Conservation (phyloP, 495 filamentous ascomycete species). For the Hypoxylon perforatum region DNA sequence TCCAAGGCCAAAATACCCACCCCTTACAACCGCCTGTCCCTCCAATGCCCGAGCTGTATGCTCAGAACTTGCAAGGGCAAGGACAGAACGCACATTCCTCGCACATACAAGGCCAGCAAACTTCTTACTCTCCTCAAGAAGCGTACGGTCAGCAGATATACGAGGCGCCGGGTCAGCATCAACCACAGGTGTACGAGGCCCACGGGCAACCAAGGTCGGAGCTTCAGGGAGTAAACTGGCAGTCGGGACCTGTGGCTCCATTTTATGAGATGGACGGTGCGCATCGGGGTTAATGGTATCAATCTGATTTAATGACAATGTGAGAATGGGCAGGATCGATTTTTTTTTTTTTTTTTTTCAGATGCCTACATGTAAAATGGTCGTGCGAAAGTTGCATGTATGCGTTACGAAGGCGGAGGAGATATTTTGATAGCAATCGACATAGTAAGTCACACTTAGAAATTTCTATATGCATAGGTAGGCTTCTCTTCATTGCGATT, state of each 20-base stretch:
- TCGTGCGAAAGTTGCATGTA: too few species aligned
- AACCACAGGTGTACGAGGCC: slow-evolving; percentile 33
- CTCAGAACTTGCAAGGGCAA: slow-evolving; percentile 28
- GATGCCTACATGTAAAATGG: too few species aligned
- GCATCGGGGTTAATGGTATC: slow-evolving; percentile 7
- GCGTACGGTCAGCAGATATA: slow-evolving; percentile 37
- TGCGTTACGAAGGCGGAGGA: too few species aligned
- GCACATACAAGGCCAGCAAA: neutral
- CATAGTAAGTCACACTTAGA: too few species aligned
- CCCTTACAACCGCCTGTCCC: slow-evolving; percentile 20
- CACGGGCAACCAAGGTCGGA: slow-evolving; percentile 41
- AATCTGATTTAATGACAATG: neutral
- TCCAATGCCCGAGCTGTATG: slow-evolving; percentile 45
- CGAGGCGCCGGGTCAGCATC: slow-evolving; percentile 32
- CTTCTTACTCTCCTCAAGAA: slow-evolving; percentile 17
- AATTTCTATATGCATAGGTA: too few species aligned
- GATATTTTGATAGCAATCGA: too few species aligned
- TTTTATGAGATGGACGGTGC: slow-evolving; percentile 55
- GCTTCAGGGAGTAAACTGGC: slow-evolving; percentile 49
- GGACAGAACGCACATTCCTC: slow-evolving; percentile 12
- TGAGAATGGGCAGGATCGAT: too few species aligned
- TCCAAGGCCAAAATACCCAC: slow-evolving; percentile 44
- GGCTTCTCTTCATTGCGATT: too few species aligned
- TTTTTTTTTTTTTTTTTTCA: too few species aligned
- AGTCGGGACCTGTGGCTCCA: slow-evolving; percentile 50